Evolutionary conservation across 768 basidiomycete species (phyloP).

Genomic region (Leccinellum rugosiceps): DNA sequence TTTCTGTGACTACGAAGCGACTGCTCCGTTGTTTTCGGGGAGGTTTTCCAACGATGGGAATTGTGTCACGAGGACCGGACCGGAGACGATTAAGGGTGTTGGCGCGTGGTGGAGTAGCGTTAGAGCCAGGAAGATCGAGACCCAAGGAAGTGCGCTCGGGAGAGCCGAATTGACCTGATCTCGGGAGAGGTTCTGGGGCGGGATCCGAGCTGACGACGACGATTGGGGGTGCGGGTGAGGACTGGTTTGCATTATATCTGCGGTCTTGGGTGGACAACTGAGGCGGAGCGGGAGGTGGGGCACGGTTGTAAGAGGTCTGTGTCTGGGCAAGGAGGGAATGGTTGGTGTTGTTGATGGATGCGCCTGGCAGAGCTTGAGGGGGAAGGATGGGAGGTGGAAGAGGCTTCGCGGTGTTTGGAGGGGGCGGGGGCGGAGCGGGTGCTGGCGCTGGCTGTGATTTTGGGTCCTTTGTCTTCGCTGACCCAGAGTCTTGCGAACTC

Average conservation of each 20-base stretch:
- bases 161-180: conserved; percentile 39
- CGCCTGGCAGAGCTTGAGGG: conserved; percentile 34
- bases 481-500: conserved; percentile 60
- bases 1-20: conserved; percentile 93
- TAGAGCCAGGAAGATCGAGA: conserved; percentile 43
- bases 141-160: conserved; percentile 48
- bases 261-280: conserved; percentile 52
- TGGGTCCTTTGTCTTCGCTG: conserved; percentile 66
- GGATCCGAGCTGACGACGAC: conserved; percentile 82
- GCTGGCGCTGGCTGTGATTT: conserved; percentile 43
- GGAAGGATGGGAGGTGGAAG: conserved; percentile 51
- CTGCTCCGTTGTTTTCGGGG: conserved; percentile 97
- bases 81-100: conserved; percentile 72
- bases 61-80: conserved; percentile 89
- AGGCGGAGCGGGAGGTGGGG: conserved; percentile 39
- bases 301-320: conserved; percentile 40
- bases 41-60: conserved; percentile 93
- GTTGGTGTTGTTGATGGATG: conserved; percentile 35
- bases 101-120: conserved; percentile 60
- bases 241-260: conserved; percentile 42
- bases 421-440: conserved; percentile 53
- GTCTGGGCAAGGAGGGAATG: conserved; percentile 42
- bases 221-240: conserved; percentile 69
- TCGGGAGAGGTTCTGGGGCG: conserved; percentile 44
- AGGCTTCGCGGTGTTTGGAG: conserved; percentile 63